These are phyloP conservation scores for Cladobotryum protrusum DNA, from an alignment of 2,329 filamentous ascomycete genomes.

Conservation along the genomic window DNA sequence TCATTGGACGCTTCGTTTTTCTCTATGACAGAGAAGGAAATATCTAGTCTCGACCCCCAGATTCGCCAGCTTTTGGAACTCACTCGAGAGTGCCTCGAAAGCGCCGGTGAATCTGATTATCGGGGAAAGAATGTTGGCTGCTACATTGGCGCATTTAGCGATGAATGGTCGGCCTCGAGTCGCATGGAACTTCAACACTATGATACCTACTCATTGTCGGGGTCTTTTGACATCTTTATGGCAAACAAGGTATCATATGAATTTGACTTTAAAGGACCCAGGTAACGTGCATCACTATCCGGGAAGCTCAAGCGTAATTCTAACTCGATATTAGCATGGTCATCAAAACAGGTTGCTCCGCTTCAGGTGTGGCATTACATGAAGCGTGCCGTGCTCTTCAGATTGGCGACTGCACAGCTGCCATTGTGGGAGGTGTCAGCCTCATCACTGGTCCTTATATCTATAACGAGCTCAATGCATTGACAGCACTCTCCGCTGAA, in stretches of 20 bases:
- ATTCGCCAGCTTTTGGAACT: slow-evolving; percentile 26
- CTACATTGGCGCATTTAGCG: slow-evolving; percentile 13
- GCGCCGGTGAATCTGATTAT: slow-evolving; percentile 6
- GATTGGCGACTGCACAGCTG: slow-evolving; percentile 17
- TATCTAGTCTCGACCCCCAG: slow-evolving; percentile 26
- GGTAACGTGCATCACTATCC: not conserved
- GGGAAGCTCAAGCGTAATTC: too few relatives aligned
- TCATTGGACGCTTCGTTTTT: slow-evolving; percentile 21
- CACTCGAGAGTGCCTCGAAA: slow-evolving; percentile 13
- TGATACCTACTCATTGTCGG: slow-evolving; percentile 13
- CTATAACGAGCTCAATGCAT: slow-evolving; percentile 4
- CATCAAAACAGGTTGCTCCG: slow-evolving; percentile 28
- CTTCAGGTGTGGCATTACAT: slow-evolving; percentile 21
- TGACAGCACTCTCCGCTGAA: slow-evolving; percentile 15
- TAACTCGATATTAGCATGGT: slow-evolving; percentile 17
- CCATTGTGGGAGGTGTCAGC: slow-evolving; percentile 20
- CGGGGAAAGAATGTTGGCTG: slow-evolving; percentile 8
- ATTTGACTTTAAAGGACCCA: slow-evolving; percentile 19
- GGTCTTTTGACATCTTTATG: slow-evolving; percentile 21
- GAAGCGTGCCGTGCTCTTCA: slow-evolving; percentile 20
- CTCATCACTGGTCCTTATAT: slow-evolving; percentile 15
- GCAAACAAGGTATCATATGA: slow-evolving; percentile 27
- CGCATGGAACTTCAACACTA: slow-evolving; percentile 8
- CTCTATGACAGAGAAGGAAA: slow-evolving; percentile 18
- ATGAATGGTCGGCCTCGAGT: slow-evolving; percentile 9